These are phyloP conservation scores for Candida yuanshanica DNA, from an alignment of 805 yeast genomes.

Conservation along the genomic window DNA sequence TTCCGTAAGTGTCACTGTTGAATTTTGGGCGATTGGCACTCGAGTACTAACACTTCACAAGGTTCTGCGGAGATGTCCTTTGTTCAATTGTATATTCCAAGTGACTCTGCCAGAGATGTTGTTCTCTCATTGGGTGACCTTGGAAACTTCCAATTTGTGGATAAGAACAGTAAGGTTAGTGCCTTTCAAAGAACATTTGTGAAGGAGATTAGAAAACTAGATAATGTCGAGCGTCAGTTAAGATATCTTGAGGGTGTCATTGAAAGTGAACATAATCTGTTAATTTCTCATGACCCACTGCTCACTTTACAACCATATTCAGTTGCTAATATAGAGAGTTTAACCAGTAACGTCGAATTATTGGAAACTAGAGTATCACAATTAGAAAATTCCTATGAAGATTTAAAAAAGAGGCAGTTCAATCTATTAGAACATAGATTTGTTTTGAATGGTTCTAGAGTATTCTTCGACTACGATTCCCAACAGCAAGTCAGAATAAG, in stretches of 20 bases:
- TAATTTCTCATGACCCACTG: constrained; percentile 28
- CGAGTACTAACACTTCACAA: constrained; percentile 3
- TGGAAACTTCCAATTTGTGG: constrained; percentile 84
- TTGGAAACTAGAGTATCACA: constrained; percentile 73
- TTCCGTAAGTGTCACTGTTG: constrained; percentile 28
- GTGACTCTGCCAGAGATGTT: constrained; percentile 83
- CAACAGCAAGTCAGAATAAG: constrained; percentile 28
- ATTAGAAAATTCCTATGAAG: constrained; percentile 62
- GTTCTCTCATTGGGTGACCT: constrained; percentile 83
- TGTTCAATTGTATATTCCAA: constrained; percentile 85
- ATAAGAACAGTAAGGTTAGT: constrained; percentile 72
- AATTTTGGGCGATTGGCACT: too few relatives aligned
- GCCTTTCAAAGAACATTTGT: constrained; percentile 90
- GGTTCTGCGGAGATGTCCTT: constrained; percentile 97
- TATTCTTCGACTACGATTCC: constrained; percentile 38
- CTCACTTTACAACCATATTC: constrained; percentile 22
- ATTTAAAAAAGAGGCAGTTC: constrained; percentile 56
- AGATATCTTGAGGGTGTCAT: constrained; percentile 48
- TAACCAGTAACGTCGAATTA: constrained; percentile 53
- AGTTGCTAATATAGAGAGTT: constrained; percentile 55
- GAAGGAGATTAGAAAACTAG: constrained; percentile 75
- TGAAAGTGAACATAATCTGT: constrained; percentile 37
- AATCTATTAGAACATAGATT: constrained; percentile 67
- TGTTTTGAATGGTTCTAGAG: constrained; percentile 45
- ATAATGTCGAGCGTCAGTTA: constrained; percentile 84